Conservation (phyloP, 1,284 basidiomycete genomes). For the Flammula alnicola region DNA sequence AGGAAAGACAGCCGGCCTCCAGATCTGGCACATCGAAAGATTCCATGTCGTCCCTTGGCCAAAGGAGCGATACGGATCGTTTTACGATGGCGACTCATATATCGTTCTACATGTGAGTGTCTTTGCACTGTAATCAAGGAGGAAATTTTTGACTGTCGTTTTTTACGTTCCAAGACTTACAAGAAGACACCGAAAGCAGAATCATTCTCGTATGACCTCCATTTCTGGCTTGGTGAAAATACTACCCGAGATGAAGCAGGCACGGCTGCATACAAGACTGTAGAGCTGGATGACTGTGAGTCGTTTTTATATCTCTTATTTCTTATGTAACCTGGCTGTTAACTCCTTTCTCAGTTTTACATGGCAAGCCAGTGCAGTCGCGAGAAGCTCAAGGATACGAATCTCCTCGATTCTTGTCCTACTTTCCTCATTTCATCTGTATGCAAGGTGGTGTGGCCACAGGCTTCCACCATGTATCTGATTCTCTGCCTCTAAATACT, state of each 20-base stretch:
- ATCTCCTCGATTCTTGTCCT: slow-evolving; percentile 59
- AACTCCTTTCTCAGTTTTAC: slow-evolving; percentile 42
- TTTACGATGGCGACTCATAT: slow-evolving; percentile 70
- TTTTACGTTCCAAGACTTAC: slow-evolving; percentile 46
- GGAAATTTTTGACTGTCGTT: background rate
- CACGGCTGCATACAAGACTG: slow-evolving; percentile 70
- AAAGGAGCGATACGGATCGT: slow-evolving; percentile 52
- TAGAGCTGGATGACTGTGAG: slow-evolving; percentile 70
- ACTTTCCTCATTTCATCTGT: slow-evolving; percentile 58
- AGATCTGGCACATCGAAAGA: slow-evolving; percentile 65
- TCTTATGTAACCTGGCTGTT: background rate
- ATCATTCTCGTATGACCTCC: slow-evolving; percentile 58
- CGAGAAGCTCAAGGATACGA: slow-evolving; percentile 65
- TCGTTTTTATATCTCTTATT: slow-evolving; percentile 10
- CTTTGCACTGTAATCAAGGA: background rate
- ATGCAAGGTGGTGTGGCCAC: slow-evolving; percentile 61
- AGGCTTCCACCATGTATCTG: slow-evolving; percentile 63
- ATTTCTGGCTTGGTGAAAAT: slow-evolving; percentile 67
- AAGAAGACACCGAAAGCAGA: slow-evolving; percentile 53
- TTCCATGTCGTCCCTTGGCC: slow-evolving; percentile 62
- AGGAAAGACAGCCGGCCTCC: slow-evolving; percentile 46
- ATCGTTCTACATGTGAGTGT: slow-evolving; percentile 59
- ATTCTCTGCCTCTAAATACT: slow-evolving; percentile 46
- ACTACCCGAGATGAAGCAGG: slow-evolving; percentile 69
- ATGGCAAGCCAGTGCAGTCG: slow-evolving; percentile 60